Evolutionary conservation across 164 flowering plant genomes (phyloP).

Genomic region (Echeveria elegans): DNA sequence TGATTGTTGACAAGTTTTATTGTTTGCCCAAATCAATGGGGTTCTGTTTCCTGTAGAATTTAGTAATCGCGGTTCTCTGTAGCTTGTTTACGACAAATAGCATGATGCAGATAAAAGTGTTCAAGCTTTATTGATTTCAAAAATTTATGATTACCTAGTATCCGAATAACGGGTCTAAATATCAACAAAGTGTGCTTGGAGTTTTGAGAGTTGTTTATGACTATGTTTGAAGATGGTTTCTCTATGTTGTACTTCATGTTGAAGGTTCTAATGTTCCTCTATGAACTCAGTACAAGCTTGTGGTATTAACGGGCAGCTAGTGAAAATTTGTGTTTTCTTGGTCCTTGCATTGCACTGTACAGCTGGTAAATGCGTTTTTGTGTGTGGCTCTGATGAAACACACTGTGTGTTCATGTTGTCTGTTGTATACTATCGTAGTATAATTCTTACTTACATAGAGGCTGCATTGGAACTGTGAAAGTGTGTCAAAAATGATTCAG

Average conservation of each 20-base stretch:
- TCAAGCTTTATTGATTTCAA: too few species aligned
- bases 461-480: not conserved
- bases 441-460: not conserved
- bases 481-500: not conserved
- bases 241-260: not conserved
- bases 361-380: too few species aligned
- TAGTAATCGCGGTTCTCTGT: not conserved
- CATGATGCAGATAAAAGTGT: not conserved
- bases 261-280: not conserved
- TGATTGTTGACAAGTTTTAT: too few species aligned
- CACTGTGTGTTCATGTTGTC: not conserved
- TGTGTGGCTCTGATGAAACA: not conserved
- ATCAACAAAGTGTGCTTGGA: not conserved
- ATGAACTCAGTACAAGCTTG: not conserved
- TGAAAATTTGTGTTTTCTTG: not conserved
- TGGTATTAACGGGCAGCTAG: not conserved
- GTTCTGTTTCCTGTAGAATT: not conserved
- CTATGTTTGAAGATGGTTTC: not conserved
- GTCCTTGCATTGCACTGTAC: too few species aligned
- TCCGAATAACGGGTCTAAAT: not conserved
- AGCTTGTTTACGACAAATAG: not conserved
- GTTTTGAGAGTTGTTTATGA: not conserved
- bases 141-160: not conserved
- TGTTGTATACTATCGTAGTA: not conserved
- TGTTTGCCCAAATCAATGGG: not conserved